Base-by-base conservation (phyloP, 148 eudicot species). In the Silene latifolia region DNA sequence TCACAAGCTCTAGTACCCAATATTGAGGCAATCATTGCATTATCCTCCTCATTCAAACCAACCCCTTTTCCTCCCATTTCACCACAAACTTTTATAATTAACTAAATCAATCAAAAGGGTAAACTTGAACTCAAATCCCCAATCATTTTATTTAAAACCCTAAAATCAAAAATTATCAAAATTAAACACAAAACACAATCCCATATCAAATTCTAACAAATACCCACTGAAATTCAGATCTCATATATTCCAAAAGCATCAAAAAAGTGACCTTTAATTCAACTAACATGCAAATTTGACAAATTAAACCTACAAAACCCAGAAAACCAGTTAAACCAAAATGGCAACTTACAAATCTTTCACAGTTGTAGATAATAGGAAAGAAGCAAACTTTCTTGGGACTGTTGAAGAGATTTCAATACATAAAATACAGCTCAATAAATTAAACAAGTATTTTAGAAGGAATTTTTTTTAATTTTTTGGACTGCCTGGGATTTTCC, bases 1-100 rank as follows among this genome's bases (percentile, higher is more conserved):
- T 91, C 89, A 71, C 89, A 91, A 64, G 98, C 98, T 32, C 69
- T 65, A 47, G 80, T 82, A 3, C 98, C 98, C 71, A 94, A 82
- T 75, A 91, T 90, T 4, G 90, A 82, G 0, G 89, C 93, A 47
- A 89, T 87, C 87, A 91, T 84, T 20, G 90, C 87, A 73, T 86
- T 91, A 64, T 94, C 98, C 39, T 86, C 98, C 60, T 87, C 89
- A 81, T 79, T 86, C 93, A 87, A 72, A n/a, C 67, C 72, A 46
- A 72, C 88, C 73, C 74, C 77, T 70, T 23, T 47, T 68, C 82
- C 85, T 27, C 79, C 88, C 82, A 86, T 77, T 35, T 76, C 82
- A 47, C 51, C 54, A 19, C 44, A 51, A 79, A 77, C 61, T 67
- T 81, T 82, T 29, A 79, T 72, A 73, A 24, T 25, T 25, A 70